Conservation (phyloP, 805 yeast species). For the Wickerhamomyces alni region DNA sequence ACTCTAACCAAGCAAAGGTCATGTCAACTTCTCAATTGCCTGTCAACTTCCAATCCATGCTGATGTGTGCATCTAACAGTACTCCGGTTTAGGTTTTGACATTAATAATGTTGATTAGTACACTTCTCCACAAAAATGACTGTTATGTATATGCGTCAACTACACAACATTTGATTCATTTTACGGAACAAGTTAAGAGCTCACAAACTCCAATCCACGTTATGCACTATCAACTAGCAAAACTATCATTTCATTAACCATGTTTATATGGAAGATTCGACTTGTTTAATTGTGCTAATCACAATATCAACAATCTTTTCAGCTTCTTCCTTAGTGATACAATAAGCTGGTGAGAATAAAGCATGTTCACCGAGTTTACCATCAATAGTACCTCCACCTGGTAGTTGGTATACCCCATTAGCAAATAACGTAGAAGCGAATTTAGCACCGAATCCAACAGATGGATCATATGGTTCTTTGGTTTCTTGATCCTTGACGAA, state of each 20-base stretch:
- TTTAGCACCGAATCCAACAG: constrained; percentile 23
- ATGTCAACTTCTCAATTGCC: no score
- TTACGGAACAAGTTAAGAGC: background rate
- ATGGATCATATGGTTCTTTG: constrained; percentile 37
- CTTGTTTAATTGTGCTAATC: constrained; percentile 15
- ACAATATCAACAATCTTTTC: constrained; percentile 28
- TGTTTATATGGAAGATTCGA: constrained; percentile 13
- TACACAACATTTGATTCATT: no score
- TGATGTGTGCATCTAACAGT: no score
- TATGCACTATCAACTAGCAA: no score
- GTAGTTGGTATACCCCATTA: constrained; percentile 38
- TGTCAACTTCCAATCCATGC: no score
- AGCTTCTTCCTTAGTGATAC: constrained; percentile 30
- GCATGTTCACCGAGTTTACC: constrained; percentile 39
- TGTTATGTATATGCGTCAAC: no score
- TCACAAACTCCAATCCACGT: no score
- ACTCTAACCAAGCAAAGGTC: no score
- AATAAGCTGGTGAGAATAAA: constrained; percentile 40
- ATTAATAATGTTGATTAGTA: no score
- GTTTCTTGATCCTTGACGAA: constrained; percentile 41
- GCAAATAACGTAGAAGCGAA: constrained; percentile 29
- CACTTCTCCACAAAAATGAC: no score
- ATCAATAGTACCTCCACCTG: constrained; percentile 33
- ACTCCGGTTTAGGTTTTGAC: no score
- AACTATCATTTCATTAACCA: background rate